Evolutionary conservation across 2,329 filamentous ascomycete species (phyloP), one percentile per base, ranked within the genome.

Genomic region (Anisogramma anomala): DNA sequence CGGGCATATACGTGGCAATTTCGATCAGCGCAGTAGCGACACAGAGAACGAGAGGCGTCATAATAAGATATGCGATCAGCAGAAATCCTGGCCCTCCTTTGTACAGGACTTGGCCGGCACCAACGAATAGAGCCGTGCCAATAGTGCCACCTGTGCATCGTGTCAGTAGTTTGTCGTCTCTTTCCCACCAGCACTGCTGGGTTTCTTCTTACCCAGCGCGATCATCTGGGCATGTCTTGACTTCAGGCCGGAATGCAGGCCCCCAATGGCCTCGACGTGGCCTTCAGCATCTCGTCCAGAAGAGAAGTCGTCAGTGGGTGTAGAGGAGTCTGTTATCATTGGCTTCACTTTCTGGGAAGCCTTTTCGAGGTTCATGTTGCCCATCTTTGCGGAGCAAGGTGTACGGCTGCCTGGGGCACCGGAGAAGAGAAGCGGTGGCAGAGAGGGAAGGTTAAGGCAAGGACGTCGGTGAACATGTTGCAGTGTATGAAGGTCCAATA

Each of bases 1-100:
- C 52, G 25, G 70, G 66, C 46, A 74, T 62, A 58, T 68, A 72
- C 30, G 70, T 64, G 36, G 67, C 67, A 48, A 74, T 63, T 49
- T 68, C 65, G n/a, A 57, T 58, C 41, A 68, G 64, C 36, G 62
- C 64, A 35, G 68, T 68, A 50, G 71, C 67, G 51, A 66, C 56
- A 25, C 55, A 55, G 46, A 60, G 61, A 33, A 72, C 56, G 49
- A 71, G 46, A 15, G 67, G 57, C 28, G 63, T 59, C 39, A 71
- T 59, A 41, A 71, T 58, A 8, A 55, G 49, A 50, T 62, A 65
- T 43, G 61, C 58, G 43, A 65, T 53, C 27, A 71, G 53, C 13
- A 63, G 57, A 27, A 63, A 62, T 8, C 57, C 56, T 22, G 66
- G 63, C 11, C 65, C 66, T 51, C 65, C 66, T 22, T 46, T 56